Conservation (phyloP, 2,329 filamentous ascomycete species). For the Paecilomyces fulvus region DNA sequence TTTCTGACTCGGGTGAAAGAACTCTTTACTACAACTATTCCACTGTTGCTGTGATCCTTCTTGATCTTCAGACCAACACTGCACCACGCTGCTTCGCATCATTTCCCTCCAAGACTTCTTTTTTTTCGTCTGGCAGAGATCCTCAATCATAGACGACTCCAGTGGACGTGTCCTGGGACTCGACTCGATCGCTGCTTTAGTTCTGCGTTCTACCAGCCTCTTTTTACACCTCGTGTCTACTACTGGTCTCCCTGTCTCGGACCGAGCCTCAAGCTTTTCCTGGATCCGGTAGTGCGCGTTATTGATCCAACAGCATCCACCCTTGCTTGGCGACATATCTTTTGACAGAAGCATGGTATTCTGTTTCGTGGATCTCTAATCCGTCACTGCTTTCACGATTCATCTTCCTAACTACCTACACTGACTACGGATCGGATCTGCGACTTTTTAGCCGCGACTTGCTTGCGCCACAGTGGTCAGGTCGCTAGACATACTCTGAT, state of each 20-base stretch:
- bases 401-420: not conserved
- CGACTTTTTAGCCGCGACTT: not conserved
- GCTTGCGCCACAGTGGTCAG: not conserved
- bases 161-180: not conserved
- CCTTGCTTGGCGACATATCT: not conserved
- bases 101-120: not conserved
- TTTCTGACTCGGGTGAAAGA: not conserved
- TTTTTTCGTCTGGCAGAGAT: not conserved
- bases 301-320: not conserved
- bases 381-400: not conserved
- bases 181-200: not conserved
- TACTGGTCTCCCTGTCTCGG: not conserved
- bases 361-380: not conserved
- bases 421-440: not conserved
- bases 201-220: not conserved
- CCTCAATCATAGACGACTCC: not conserved
- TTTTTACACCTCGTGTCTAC: not conserved
- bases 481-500: not conserved
- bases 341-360: not conserved
- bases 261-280: slow-evolving; percentile 1
- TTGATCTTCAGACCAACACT: not conserved
- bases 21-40: not conserved
- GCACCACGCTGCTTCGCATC: not conserved
- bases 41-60: not conserved
- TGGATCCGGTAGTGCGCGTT: not conserved